These are phyloP conservation scores for Apiotrichum siamense DNA, from an alignment of 1,284 basidiomycete genomes.

Conservation along the genomic window DNA sequence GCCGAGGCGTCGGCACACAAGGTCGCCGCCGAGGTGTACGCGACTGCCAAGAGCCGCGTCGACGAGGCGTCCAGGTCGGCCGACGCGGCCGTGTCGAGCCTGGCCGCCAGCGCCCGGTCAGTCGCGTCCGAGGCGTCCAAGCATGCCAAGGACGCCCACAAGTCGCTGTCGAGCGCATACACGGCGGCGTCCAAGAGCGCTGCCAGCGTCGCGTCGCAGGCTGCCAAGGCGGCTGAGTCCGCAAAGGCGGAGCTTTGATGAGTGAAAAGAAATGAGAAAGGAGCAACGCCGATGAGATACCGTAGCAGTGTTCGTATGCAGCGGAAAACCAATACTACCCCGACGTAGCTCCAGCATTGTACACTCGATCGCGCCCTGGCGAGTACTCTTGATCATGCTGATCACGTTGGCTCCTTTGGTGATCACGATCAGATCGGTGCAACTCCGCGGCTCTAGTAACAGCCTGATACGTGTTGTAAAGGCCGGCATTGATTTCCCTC, in stretches of 20 bases:
- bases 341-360: no score
- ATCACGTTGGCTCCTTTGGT: no score
- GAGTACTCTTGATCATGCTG: no score
- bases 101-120: conserved; percentile 30
- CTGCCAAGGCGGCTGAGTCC: conserved; percentile 31
- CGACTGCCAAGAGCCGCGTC: conserved; percentile 45
- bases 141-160: conserved; percentile 45
- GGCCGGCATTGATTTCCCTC: no score
- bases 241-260: conserved; percentile 32
- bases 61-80: conserved; percentile 26
- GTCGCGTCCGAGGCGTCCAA: conserved; percentile 34
- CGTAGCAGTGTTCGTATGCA: no score
- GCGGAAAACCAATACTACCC: no score
- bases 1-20: conserved; percentile 44
- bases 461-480: no score
- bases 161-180: conserved; percentile 21
- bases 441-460: no score
- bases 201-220: conserved; percentile 22
- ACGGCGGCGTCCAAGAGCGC: conserved; percentile 33
- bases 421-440: no score
- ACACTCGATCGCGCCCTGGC: no score
- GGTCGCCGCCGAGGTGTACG: conserved; percentile 33
- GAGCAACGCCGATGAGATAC: no score
- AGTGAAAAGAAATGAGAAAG: no score
- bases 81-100: conserved; percentile 28